phyloP scores from a whole-genome alignment of 805 yeast genomes.

The Metschnikowia aberdeeniae region DNA sequence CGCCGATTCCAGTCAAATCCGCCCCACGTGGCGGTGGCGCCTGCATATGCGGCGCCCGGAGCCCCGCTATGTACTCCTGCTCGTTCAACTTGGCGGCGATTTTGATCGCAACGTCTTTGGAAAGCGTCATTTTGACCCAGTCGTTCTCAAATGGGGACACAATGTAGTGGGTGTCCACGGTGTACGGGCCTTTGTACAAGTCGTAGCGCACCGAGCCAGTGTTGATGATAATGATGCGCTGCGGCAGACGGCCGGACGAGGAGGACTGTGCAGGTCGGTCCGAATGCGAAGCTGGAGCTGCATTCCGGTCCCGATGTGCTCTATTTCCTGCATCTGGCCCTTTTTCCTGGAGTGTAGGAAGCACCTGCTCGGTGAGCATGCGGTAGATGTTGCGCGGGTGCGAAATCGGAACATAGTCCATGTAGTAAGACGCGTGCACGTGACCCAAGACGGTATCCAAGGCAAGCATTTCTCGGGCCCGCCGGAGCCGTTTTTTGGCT shows the following conservation, averaged over 20 bases:
- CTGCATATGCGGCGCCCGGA: neutral
- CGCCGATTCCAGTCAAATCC: too few species aligned
- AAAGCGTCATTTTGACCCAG: slow-evolving; percentile 68
- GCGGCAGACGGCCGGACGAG: slow-evolving; percentile 12
- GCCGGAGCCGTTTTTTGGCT: slow-evolving; percentile 42
- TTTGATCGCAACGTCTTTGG: slow-evolving; percentile 51
- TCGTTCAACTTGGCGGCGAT: slow-evolving; percentile 57
- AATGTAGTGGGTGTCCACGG: slow-evolving; percentile 72
- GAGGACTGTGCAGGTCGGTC: neutral
- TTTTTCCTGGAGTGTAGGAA: slow-evolving; percentile 41
- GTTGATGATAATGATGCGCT: slow-evolving; percentile 59
- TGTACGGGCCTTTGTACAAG: slow-evolving; percentile 77
- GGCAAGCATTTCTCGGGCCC: slow-evolving; percentile 44
- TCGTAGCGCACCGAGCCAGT: slow-evolving; percentile 90
- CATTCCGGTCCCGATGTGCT: too few species aligned
- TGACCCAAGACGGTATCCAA: slow-evolving; percentile 57
- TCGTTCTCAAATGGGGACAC: slow-evolving; percentile 81
- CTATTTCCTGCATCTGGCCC: neutral
- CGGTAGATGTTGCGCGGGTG: slow-evolving; percentile 51
- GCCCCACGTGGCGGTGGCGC: too few species aligned
- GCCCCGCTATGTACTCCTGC: slow-evolving; percentile 40
- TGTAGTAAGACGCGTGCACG: slow-evolving; percentile 62
- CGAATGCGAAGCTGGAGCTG: slow-evolving; percentile 1
- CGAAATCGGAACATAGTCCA: slow-evolving; percentile 59
- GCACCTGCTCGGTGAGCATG: slow-evolving; percentile 53